Evolutionary conservation across 768 basidiomycete genomes (phyloP).

Genomic region (Rhodosporidiobolus odoratus): DNA sequence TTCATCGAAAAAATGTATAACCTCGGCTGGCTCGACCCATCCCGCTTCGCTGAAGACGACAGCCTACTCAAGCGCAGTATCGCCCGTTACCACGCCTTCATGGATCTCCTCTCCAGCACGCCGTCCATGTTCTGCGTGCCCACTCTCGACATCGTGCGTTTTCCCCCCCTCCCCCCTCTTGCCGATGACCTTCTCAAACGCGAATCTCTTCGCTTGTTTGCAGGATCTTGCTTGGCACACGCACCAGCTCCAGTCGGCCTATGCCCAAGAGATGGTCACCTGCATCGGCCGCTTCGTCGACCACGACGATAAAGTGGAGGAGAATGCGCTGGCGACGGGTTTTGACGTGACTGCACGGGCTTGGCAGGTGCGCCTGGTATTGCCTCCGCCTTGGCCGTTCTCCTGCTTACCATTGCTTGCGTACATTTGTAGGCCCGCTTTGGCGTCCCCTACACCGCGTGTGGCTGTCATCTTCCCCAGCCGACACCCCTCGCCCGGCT

Average conservation of each 20-base stretch:
- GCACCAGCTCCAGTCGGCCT: conserved; percentile 58
- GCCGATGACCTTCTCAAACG: background rate
- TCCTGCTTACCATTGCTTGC: background rate
- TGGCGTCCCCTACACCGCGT: conserved; percentile 56
- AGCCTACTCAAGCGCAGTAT: conserved; percentile 1
- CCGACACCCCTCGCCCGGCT: background rate
- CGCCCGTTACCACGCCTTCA: conserved; percentile 47
- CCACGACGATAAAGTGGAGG: conserved; percentile 55
- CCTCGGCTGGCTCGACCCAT: conserved; percentile 25
- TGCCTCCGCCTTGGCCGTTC: conserved; percentile 1
- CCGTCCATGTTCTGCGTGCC: conserved; percentile 55
- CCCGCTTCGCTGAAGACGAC: conserved; percentile 3
- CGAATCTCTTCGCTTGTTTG: background rate
- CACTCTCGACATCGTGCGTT: conserved; percentile 58
- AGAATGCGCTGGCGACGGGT: conserved; percentile 46
- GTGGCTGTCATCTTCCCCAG: conserved; percentile 55
- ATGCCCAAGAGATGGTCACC: conserved; percentile 51
- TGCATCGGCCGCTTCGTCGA: conserved; percentile 50
- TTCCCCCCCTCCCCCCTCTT: background rate
- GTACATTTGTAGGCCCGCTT: too few relatives aligned
- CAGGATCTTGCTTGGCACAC: conserved; percentile 72
- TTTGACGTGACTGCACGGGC: conserved; percentile 53
- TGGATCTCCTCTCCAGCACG: conserved; percentile 55
- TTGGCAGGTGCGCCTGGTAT: conserved; percentile 49
- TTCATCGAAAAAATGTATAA: conserved; percentile 27